These are phyloP conservation scores for Beta lomatogona DNA, from an alignment of 179 eudicot species.

Conservation along the genomic window DNA sequence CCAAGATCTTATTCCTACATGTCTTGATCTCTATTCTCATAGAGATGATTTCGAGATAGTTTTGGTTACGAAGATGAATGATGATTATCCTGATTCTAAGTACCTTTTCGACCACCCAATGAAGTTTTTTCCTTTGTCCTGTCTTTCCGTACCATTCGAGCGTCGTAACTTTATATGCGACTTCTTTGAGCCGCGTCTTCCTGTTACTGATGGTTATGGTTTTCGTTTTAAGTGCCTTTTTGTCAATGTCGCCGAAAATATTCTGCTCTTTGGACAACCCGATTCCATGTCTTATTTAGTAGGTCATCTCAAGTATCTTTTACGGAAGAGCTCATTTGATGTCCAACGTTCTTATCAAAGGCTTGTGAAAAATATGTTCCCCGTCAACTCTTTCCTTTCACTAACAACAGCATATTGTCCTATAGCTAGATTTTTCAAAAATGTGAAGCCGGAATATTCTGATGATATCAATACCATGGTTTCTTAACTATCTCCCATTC, in stretches of 20 bases:
- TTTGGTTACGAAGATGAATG: too few species aligned
- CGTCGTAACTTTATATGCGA: too few species aligned
- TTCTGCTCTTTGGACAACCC: not conserved
- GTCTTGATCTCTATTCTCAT: too few species aligned
- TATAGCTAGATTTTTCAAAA: not conserved
- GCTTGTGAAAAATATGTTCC: not conserved
- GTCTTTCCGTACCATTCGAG: too few species aligned
- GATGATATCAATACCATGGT: not conserved
- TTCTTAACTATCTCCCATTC: not conserved
- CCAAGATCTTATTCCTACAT: too few species aligned
- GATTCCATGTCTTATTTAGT: not conserved
- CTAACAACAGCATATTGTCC: not conserved
- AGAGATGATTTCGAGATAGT: too few species aligned
- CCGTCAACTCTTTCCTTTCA: not conserved
- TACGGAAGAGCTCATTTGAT: not conserved
- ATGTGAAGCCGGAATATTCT: not conserved
- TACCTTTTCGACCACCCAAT: too few species aligned
- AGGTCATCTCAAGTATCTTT: not conserved
- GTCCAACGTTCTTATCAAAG: not conserved
- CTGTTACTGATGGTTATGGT: too few species aligned
- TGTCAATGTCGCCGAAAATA: not conserved
- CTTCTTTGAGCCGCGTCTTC: too few species aligned
- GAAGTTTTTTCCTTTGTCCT: too few species aligned
- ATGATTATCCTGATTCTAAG: too few species aligned
- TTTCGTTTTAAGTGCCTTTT: too few species aligned